Evolutionary conservation across 345 rosid genomes (phyloP).

Genomic region (Bretschneidera sinensis): DNA sequence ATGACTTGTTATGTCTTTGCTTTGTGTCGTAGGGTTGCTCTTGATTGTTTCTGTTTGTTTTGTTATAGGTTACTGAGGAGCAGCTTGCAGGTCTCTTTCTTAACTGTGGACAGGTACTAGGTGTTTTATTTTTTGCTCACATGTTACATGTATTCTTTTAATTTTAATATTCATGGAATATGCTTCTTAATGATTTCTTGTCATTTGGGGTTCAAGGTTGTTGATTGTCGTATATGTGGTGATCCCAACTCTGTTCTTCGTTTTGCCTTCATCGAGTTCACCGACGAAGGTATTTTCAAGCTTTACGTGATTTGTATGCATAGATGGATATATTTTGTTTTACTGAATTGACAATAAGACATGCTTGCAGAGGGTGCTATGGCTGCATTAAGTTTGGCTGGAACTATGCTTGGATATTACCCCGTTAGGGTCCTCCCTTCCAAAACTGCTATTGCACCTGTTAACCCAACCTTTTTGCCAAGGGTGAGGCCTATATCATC

Average conservation of each 20-base stretch:
- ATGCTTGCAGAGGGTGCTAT: conserved; percentile 72
- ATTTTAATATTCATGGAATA: not conserved
- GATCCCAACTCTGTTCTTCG: conserved; percentile 94
- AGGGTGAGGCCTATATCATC: conserved; percentile 46
- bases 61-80: conserved; percentile 78
- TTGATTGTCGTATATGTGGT: conserved; percentile 93
- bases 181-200: not conserved
- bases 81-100: conserved; percentile 86
- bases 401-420: conserved; percentile 87
- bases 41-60: conserved; percentile 11
- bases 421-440: conserved; percentile 97
- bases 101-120: conserved; percentile 64
- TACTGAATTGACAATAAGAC: conserved; percentile 21
- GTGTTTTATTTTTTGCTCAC: conserved; percentile 15
- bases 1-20: not conserved
- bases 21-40: not conserved
- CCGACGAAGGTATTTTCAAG: conserved; percentile 70
- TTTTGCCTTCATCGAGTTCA: conserved; percentile 92
- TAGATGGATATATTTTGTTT: not conserved
- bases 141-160: not conserved
- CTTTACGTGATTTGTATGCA: conserved; percentile 16
- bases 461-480: conserved; percentile 96
- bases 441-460: conserved; percentile 98
- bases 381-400: conserved; percentile 81
- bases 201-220: conserved; percentile 36